These are phyloP conservation scores for Somion occarium DNA, from an alignment of 1,284 basidiomycete genomes.

Conservation along the genomic window DNA sequence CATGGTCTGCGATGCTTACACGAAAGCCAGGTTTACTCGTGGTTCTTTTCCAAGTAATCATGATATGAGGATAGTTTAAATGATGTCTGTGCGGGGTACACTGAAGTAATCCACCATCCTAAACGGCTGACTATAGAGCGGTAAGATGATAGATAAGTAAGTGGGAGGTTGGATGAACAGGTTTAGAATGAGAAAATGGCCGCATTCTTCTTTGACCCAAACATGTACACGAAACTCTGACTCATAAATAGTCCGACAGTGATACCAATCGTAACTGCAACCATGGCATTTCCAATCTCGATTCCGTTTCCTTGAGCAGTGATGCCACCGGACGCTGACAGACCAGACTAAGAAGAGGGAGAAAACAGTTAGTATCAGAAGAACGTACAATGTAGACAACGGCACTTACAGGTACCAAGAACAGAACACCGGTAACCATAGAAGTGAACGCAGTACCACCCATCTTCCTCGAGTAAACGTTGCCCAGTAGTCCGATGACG, in stretches of 20 bases:
- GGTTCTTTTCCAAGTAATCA: no score
- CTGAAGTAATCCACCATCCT: no score
- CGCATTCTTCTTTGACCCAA: conserved; percentile 77
- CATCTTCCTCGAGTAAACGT: conserved; percentile 80
- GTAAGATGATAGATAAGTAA: no score
- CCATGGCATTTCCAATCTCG: conserved; percentile 80
- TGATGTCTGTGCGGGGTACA: no score
- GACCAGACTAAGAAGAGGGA: conserved; percentile 55
- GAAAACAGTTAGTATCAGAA: not conserved
- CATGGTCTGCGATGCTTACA: no score
- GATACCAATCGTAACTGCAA: conserved; percentile 85
- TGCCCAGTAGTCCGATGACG: conserved; percentile 77
- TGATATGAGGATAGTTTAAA: no score
- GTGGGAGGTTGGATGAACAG: not conserved
- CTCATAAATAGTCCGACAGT: conserved; percentile 89
- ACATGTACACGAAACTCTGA: conserved; percentile 81
- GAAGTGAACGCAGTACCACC: conserved; percentile 86
- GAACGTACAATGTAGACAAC: not conserved
- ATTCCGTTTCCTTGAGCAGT: conserved; percentile 66
- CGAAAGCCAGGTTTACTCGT: no score
- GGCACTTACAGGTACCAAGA: conserved; percentile 70
- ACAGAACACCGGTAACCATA: conserved; percentile 85
- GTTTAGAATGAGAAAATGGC: conserved; percentile 76
- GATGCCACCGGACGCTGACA: conserved; percentile 82
- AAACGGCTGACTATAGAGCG: no score